Conservation (phyloP, 257 asterid genomes). For the Solanum piurae region DNA sequence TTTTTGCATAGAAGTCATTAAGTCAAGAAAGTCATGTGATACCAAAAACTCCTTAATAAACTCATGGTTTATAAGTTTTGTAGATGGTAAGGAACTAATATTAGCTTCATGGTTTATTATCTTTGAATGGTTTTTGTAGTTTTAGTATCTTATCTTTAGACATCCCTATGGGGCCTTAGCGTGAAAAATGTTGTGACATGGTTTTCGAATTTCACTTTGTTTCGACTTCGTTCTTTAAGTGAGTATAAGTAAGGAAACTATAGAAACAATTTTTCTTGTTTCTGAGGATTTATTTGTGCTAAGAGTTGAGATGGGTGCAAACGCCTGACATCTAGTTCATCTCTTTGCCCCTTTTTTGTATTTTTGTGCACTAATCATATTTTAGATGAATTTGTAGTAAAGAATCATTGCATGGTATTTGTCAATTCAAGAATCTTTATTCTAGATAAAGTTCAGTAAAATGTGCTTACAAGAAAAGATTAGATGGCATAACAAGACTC, state of each 20-base stretch:
- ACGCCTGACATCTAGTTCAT: neutral
- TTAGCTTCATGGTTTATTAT: neutral
- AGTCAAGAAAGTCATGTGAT: neutral
- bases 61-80: neutral
- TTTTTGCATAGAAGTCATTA: neutral
- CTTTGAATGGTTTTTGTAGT: neutral
- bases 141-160: neutral
- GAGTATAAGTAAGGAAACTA: neutral
- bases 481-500: neutral
- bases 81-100: neutral
- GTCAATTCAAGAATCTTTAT: neutral
- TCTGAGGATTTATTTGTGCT: neutral
- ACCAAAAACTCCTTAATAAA: neutral
- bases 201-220: neutral
- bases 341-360: neutral
- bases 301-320: neutral
- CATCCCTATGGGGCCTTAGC: neutral
- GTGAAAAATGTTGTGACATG: neutral
- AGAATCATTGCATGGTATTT: neutral
- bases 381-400: neutral
- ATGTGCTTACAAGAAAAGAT: neutral
- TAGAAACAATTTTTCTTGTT: neutral
- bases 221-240: neutral
- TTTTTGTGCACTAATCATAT: neutral
- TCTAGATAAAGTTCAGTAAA: neutral